phyloP scores from a whole-genome alignment of 257 asterid genomes.

The Solanum pennellii region DNA sequence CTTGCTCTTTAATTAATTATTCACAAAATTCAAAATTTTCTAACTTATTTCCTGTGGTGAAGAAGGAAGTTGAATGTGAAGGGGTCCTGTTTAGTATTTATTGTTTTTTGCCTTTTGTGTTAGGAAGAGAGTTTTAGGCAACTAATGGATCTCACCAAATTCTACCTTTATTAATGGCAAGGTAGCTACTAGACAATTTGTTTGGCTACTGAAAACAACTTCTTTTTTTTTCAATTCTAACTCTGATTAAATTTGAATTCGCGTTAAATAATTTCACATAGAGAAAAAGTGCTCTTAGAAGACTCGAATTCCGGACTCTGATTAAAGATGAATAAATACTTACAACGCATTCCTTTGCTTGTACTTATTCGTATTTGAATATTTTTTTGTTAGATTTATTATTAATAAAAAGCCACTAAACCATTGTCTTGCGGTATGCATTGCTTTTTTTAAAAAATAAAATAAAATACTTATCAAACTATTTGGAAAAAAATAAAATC shows the following conservation, averaged over 20 bases:
- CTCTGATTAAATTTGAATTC: too few species aligned
- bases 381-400: too few species aligned
- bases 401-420: too few species aligned
- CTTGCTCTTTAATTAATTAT: background rate
- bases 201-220: background rate
- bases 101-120: background rate
- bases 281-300: too few species aligned
- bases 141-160: background rate
- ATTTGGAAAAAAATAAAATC: background rate
- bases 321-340: too few species aligned
- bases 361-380: too few species aligned
- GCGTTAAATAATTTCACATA: too few species aligned
- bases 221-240: background rate
- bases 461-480: background rate
- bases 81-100: background rate
- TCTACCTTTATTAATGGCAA: background rate
- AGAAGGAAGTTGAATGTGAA: background rate
- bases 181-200: background rate
- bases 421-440: too few species aligned
- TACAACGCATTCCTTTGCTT: too few species aligned
- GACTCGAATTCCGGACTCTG: too few species aligned
- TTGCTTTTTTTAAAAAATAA: too few species aligned
- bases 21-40: background rate
- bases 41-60: background rate
- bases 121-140: background rate